A percentile compares a stretch with the other conserved stretches of the same genome.
Conservation (phyloP, 495 filamentous ascomycete species). For the Neohortaea acidophila region DNA sequence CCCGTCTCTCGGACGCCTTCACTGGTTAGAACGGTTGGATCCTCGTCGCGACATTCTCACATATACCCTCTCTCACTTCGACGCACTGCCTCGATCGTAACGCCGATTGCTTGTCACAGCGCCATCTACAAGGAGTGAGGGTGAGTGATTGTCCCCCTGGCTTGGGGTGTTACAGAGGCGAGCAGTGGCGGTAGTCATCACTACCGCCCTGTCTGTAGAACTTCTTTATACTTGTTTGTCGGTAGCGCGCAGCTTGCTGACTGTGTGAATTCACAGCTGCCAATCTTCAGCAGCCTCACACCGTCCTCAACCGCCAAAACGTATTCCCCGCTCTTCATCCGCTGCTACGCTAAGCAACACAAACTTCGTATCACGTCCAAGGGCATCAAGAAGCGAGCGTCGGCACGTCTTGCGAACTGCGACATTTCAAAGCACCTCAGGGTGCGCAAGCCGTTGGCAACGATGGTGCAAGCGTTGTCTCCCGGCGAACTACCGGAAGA, state of each 20-base stretch:
- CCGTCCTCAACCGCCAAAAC: conserved; percentile 36
- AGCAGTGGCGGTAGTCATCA: too few species aligned
- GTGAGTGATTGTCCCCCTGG: too few species aligned
- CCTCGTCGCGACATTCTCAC: conserved; percentile 3
- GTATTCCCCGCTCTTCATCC: conserved; percentile 51
- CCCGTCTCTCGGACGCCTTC: conserved; percentile 25
- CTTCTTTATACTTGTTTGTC: too few species aligned
- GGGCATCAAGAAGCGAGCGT: conserved; percentile 29
- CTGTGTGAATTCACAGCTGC: background rate
- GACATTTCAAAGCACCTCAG: conserved; percentile 11
- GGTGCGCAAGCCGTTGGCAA: conserved; percentile 21
- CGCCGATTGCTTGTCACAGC: too few species aligned
- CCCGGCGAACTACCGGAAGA: conserved; percentile 27
- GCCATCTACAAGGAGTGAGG: conserved; percentile 15
- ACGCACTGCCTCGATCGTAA: too few species aligned
- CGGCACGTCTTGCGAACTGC: conserved; percentile 18
- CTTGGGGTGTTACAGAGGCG: too few species aligned
- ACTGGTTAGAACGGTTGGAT: conserved; percentile 25
- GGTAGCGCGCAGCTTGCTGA: too few species aligned
- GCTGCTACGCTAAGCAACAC: conserved; percentile 34
- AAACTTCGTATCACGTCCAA: conserved; percentile 31
- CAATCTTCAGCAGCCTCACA: conserved; percentile 1
- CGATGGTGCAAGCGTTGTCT: conserved; percentile 24
- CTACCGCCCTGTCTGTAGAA: too few species aligned
- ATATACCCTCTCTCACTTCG: conserved; percentile 2